Base-by-base conservation (phyloP, 2,329 filamentous ascomycete species). In the Dactylellina haptotyla region DNA sequence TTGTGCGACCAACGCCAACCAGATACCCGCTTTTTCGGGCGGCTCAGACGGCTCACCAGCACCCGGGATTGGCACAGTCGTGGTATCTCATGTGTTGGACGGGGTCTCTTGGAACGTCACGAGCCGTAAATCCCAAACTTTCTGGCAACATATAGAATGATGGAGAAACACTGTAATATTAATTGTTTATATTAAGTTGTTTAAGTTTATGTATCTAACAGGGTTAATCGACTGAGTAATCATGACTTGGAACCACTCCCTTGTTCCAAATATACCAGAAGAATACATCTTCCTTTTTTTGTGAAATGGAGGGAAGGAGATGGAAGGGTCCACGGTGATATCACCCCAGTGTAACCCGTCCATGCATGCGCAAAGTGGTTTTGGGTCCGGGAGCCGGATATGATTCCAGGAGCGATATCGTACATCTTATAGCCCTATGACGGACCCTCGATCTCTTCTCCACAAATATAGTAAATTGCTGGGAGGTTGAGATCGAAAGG, bases 261-360 rank as follows among this genome's bases (percentile, higher is more conserved):
- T 58, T 51, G 63, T 45, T 59, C 23, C 61, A 56, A 65, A 57
- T 57, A 65, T 57, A 20, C 39, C 20, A 59, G 16, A 48, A n/a
- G n/a, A 48, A 14, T 16, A 28, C 43, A 14, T 26, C n/a, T 51
- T 18, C 18, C 16, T 37, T 51, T 26, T 26, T n/a, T 46, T 45
- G 28, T 25, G 43, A 39, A 59, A 59, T 53, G 32, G 25, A 23
- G 43, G 37, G 37, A 41, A 41, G 37, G 37, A 41, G 18, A 9
- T 41, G 1, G 18, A n/a, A 51, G 23, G 18, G 16, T 26, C 23
- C 16, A 37, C 34, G 28, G 34, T 67, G 63, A 58, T 43, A 59
- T 67, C 63, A 66, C 50, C 6, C 9, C 12, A 39, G 43, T 66
- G 62, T 66, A 66, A 66, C 62, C 30, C 23, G 23, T 4, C 37